Evolutionary conservation across 129 eudicot species (phyloP).

Genomic region (Glebionis coronaria): DNA sequence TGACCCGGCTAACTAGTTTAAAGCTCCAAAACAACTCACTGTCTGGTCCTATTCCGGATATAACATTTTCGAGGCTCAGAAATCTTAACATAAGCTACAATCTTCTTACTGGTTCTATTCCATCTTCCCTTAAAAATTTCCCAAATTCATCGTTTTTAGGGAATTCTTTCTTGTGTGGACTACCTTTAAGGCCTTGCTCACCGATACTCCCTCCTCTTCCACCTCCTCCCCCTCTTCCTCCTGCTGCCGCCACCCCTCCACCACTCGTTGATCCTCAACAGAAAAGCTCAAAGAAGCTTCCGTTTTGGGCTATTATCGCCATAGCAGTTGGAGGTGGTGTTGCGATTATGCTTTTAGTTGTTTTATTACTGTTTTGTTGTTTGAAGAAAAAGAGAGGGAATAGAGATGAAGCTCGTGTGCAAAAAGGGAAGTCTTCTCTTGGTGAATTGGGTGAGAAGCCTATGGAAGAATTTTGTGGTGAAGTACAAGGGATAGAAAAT

Average conservation of each 20-base stretch:
- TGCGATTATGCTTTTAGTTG: slow-evolving; percentile 30
- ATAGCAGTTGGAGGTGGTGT: slow-evolving; percentile 63
- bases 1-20: slow-evolving; percentile 52
- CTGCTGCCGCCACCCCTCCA: slow-evolving; percentile 6
- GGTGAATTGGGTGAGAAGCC: slow-evolving; percentile 65
- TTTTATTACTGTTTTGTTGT: slow-evolving; percentile 40
- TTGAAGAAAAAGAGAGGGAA: slow-evolving; percentile 36
- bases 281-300: slow-evolving; percentile 42
- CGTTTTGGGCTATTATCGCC: slow-evolving; percentile 52
- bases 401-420: slow-evolving; percentile 24
- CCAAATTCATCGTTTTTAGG: slow-evolving; percentile 67
- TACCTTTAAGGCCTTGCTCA: slow-evolving; percentile 52
- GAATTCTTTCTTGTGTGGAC: slow-evolving; percentile 61
- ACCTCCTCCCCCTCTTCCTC: slow-evolving; percentile 10
- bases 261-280: slow-evolving; percentile 15
- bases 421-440: slow-evolving; percentile 43
- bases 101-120: slow-evolving; percentile 58
- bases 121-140: slow-evolving; percentile 49
- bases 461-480: slow-evolving; percentile 60
- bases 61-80: slow-evolving; percentile 40
- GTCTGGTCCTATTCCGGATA: slow-evolving; percentile 59
- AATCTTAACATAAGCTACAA: slow-evolving; percentile 58
- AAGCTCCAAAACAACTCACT: slow-evolving; percentile 67
- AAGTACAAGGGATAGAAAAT: slow-evolving; percentile 61
- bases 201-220: slow-evolving; percentile 17